Evolutionary conservation across 768 basidiomycete species (phyloP).

Genomic region (Dioszegia crocea): DNA sequence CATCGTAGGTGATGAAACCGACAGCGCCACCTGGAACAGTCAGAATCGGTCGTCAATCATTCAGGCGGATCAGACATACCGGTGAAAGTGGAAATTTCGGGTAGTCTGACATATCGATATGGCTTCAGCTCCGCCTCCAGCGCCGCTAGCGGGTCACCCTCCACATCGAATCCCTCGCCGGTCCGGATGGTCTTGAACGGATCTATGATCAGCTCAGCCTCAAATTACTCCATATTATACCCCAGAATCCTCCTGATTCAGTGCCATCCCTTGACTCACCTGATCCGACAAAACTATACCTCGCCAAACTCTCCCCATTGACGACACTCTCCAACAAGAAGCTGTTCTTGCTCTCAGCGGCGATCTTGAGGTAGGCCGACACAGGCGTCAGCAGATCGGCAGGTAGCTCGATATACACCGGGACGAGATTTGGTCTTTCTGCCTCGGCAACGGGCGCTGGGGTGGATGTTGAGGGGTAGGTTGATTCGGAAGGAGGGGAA

Average conservation of each 20-base stretch:
- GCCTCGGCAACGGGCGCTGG: not conserved
- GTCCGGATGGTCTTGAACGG: conserved; percentile 88
- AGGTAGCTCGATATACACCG: conserved; percentile 85
- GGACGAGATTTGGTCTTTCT: conserved; percentile 66
- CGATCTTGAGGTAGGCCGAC: conserved; percentile 88
- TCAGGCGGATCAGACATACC: conserved; percentile 41
- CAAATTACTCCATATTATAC: no score
- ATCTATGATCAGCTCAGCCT: conserved; percentile 57
- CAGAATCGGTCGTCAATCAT: not conserved
- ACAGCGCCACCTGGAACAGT: conserved; percentile 72
- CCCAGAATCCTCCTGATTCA: no score
- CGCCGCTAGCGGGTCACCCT: conserved; percentile 78
- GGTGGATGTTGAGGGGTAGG: conserved; percentile 23
- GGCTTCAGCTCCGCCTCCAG: conserved; percentile 80
- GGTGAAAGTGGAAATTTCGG: conserved; percentile 88
- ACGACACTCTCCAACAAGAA: conserved; percentile 92
- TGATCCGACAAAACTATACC: conserved; percentile 94
- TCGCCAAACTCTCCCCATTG: conserved; percentile 80
- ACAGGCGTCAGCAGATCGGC: conserved; percentile 96
- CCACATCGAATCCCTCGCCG: conserved; percentile 73
- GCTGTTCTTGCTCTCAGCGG: conserved; percentile 87
- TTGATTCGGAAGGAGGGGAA: conserved; percentile 18
- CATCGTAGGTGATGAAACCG: conserved; percentile 95
- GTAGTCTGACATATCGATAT: conserved; percentile 85
- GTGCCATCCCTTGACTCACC: conserved; percentile 56